phyloP scores from a whole-genome alignment of 73 alveolate species.

The Uronychia setigera region DNA sequence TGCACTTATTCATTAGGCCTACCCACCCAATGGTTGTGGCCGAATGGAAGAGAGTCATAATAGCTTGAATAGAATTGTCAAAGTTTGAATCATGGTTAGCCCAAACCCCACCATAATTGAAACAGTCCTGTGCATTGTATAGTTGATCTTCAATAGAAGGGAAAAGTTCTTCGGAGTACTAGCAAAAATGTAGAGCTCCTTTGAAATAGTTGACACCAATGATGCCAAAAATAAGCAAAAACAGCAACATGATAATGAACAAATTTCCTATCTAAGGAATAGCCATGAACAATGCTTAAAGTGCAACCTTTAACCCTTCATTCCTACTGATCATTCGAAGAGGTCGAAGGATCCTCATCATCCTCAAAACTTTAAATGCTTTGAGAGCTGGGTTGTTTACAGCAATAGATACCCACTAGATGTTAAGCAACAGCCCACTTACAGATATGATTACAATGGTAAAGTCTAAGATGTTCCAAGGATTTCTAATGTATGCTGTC shows the following conservation, averaged over 20 bases:
- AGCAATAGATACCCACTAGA: constrained; percentile 28
- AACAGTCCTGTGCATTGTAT: constrained; percentile 37
- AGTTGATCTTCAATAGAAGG: too few species aligned
- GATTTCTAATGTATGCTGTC: constrained; percentile 35
- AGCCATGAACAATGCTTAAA: constrained; percentile 38
- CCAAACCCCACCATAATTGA: constrained; percentile 60
- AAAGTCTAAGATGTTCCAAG: constrained; percentile 56
- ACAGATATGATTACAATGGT: constrained; percentile 16
- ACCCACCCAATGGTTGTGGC: too few species aligned
- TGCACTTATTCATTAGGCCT: background rate
- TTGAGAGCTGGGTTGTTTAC: constrained; percentile 67
- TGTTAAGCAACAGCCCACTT: too few species aligned
- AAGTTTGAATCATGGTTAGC: constrained; percentile 62
- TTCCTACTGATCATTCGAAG: too few species aligned
- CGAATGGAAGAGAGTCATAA: constrained; percentile 80
- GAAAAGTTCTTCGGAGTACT: too few species aligned
- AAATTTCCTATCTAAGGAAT: constrained; percentile 46
- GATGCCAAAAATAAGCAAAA: constrained; percentile 47
- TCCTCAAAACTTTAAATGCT: constrained; percentile 89
- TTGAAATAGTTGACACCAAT: constrained; percentile 31
- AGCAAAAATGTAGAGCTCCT: constrained; percentile 23
- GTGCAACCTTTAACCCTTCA: too few species aligned
- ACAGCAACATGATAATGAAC: constrained; percentile 24
- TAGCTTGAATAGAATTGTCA: constrained; percentile 83
- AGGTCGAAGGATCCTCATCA: too few species aligned